Conservation (phyloP, 345 rosid species). For the Linum tenue region DNA sequence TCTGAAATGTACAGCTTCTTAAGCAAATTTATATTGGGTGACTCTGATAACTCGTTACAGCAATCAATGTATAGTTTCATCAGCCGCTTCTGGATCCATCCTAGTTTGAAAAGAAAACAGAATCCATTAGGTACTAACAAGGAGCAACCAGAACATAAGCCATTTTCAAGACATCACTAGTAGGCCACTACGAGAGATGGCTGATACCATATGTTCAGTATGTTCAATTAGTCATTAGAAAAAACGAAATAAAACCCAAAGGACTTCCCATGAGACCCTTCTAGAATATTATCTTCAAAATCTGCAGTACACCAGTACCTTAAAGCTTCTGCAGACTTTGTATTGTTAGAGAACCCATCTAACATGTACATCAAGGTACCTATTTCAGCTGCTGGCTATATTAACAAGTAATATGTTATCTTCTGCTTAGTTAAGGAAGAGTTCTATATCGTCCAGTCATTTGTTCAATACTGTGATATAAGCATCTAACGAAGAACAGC, state of each 20-base stretch:
- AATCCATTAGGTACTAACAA: background rate
- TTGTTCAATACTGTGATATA: too few relatives aligned
- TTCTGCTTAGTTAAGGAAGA: background rate
- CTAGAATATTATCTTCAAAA: background rate
- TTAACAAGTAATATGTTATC: background rate
- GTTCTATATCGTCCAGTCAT: background rate
- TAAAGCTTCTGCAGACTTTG: background rate
- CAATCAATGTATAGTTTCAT: conserved; percentile 76
- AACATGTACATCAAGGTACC: background rate
- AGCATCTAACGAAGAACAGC: background rate
- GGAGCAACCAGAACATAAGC: background rate
- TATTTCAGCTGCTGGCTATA: background rate
- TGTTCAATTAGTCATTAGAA: background rate
- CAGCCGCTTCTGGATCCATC: conserved; percentile 92
- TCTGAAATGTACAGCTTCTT: conserved; percentile 70
- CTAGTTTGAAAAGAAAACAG: conserved; percentile 29
- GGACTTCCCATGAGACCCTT: background rate
- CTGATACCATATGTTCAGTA: background rate
- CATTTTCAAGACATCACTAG: background rate
- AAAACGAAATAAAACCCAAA: background rate
- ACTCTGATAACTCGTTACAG: conserved; percentile 57
- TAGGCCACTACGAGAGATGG: background rate
- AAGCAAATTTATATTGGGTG: conserved; percentile 73
- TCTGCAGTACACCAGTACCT: background rate
- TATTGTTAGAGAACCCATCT: background rate